A percentile compares a stretch with the other conserved stretches of the same genome.
These are phyloP conservation scores for Sporothrix inflata DNA, from an alignment of 2,329 filamentous ascomycete genomes.

Conservation along the genomic window DNA sequence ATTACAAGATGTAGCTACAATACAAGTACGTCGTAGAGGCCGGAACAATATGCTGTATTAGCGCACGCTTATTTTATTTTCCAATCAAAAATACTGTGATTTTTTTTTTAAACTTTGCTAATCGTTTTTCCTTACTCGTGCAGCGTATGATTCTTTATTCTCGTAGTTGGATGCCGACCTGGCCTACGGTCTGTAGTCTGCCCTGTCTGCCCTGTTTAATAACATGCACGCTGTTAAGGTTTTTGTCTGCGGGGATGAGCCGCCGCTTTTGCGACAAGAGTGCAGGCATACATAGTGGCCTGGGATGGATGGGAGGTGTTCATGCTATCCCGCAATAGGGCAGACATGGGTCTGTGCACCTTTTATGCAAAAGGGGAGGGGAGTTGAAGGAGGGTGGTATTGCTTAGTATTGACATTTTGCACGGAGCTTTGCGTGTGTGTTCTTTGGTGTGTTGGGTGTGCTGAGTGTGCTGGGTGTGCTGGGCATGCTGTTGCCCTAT, in stretches of 20 bases:
- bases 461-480: neutral
- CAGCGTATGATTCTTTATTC: neutral
- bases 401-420: neutral
- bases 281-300: neutral
- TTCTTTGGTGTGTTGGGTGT: neutral
- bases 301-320: neutral
- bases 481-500: neutral
- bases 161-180: neutral
- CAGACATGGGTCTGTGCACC: neutral
- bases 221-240: neutral
- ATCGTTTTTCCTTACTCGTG: too few relatives aligned
- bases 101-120: neutral
- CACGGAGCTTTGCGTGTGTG: neutral
- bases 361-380: neutral
- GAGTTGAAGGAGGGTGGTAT: neutral
- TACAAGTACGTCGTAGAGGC: neutral
- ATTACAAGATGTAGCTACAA: neutral
- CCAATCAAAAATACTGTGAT: too few relatives aligned
- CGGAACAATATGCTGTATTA: neutral
- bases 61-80: neutral
- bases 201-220: conserved; percentile 14
- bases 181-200: neutral
- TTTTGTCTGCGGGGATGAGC: neutral
- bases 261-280: conserved; percentile 5
- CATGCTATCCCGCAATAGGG: conserved; percentile 13